These are phyloP conservation scores for Lactarius indigo DNA, from an alignment of 768 basidiomycete genomes.

Conservation along the genomic window DNA sequence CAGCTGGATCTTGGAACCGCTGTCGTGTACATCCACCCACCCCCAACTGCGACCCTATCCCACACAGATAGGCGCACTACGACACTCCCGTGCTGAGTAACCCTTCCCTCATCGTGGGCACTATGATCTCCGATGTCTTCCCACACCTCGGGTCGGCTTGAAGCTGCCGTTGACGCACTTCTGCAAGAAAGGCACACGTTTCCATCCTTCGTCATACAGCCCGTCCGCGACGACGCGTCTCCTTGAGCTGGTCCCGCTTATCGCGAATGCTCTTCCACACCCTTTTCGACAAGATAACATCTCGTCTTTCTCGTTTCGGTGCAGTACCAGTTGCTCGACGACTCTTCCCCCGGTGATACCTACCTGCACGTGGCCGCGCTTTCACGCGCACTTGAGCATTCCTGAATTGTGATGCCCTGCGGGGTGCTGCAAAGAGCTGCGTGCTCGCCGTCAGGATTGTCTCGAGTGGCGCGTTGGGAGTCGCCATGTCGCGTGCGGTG, in stretches of 20 bases:
- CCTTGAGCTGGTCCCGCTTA: conserved; percentile 14
- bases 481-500: conserved; percentile 16
- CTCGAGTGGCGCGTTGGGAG: conserved; percentile 9
- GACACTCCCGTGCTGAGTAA: conserved; percentile 13
- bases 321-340: conserved; percentile 1
- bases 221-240: conserved; percentile 15
- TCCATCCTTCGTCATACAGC: conserved; percentile 5
- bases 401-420: conserved; percentile 14
- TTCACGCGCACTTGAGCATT: neutral
- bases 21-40: conserved; percentile 14
- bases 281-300: neutral
- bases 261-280: conserved; percentile 12
- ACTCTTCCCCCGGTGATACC: neutral
- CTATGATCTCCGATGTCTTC: conserved; percentile 13
- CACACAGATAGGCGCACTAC: conserved; percentile 22
- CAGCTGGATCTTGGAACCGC: neutral
- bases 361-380: conserved; percentile 14
- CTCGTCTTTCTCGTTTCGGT: neutral
- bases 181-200: neutral
- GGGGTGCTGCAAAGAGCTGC: conserved; percentile 24
- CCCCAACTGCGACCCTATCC: conserved; percentile 22
- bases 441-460: conserved; percentile 20
- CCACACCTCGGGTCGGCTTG: neutral
- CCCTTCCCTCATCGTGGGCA: conserved; percentile 2
- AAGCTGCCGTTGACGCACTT: conserved; percentile 20